A percentile compares a stretch with the other conserved stretches of the same genome.
Conservation (phyloP, 169 alveolate genomes). For the Cryptosporidium tyzzeri region DNA sequence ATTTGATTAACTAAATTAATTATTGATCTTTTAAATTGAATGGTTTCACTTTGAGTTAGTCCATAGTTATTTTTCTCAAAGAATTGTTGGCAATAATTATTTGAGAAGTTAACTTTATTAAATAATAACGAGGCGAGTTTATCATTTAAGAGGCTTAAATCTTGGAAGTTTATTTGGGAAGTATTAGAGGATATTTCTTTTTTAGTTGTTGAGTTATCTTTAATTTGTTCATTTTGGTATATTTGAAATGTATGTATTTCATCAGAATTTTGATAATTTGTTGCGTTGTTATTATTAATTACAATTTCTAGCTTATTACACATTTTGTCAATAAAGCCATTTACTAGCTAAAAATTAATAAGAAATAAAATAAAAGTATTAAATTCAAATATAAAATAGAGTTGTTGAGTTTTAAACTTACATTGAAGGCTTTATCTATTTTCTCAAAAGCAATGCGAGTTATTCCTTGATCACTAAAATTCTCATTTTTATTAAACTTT, state of each 20-base stretch:
- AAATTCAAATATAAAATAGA: neutral
- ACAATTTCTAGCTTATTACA: neutral
- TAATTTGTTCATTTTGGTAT: neutral
- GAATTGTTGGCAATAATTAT: neutral
- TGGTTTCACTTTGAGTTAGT: constrained; percentile 15
- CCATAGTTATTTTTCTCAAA: constrained; percentile 26
- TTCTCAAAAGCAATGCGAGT: constrained; percentile 8
- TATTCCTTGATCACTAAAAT: neutral
- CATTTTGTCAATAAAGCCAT: constrained; percentile 26
- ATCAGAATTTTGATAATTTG: neutral
- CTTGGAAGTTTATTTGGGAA: neutral
- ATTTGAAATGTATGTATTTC: neutral
- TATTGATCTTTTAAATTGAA: constrained; percentile 49
- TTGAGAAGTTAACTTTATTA: constrained; percentile 17
- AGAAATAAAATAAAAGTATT: neutral
- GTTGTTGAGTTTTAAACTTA: constrained; percentile 6
- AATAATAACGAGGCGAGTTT: constrained; percentile 16
- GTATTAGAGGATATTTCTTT: neutral
- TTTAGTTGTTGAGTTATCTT: neutral
- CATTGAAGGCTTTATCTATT: constrained; percentile 30
- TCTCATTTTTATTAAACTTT: neutral
- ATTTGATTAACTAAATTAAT: constrained; percentile 9
- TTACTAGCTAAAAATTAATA: neutral
- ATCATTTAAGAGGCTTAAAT: neutral
- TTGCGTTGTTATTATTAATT: neutral